Conservation (phyloP, 352 stramenopile genomes). For the Pythium rishiriense region DNA sequence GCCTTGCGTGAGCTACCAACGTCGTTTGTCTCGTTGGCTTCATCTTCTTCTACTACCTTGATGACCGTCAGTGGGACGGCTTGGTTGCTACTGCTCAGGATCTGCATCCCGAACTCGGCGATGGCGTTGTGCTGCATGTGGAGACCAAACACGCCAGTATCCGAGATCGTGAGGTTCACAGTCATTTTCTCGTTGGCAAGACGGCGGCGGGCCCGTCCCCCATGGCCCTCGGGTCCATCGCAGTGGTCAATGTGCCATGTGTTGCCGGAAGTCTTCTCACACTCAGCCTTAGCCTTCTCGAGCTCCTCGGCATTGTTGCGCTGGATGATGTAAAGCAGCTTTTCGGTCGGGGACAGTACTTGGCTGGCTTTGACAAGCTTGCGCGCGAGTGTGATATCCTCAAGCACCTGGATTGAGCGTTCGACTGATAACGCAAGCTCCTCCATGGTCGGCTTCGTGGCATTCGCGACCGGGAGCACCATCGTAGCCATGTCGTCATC, state of each 20-base stretch:
- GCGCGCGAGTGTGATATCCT: slow-evolving; percentile 42
- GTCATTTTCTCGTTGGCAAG: slow-evolving; percentile 35
- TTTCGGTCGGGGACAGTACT: slow-evolving; percentile 40
- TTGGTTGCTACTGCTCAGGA: slow-evolving; percentile 20
- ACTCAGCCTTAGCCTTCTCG: slow-evolving; percentile 33
- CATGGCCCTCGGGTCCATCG: slow-evolving; percentile 36
- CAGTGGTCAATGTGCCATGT: slow-evolving; percentile 57
- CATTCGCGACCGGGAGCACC: slow-evolving; percentile 36
- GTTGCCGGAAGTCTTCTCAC: slow-evolving; percentile 38
- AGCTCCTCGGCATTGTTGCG: slow-evolving; percentile 51
- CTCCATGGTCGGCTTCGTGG: slow-evolving; percentile 17
- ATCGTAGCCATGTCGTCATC: slow-evolving; percentile 49
- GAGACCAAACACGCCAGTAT: slow-evolving; percentile 37
- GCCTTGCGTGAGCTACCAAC: slow-evolving; percentile 24
- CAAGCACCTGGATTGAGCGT: slow-evolving; percentile 27
- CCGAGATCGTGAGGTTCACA: slow-evolving; percentile 42
- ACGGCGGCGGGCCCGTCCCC: slow-evolving; percentile 15
- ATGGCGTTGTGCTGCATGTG: slow-evolving; percentile 56
- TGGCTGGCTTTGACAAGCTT: slow-evolving; percentile 44
- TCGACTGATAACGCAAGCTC: slow-evolving; percentile 31
- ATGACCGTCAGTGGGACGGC: slow-evolving; percentile 24
- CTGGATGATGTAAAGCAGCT: slow-evolving; percentile 46
- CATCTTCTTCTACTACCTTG: slow-evolving; percentile 21
- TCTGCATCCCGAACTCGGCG: slow-evolving; percentile 45
- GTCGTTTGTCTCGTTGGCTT: background rate